Evolutionary conservation across 495 filamentous ascomycete species (phyloP), one percentile per base, ranked within the genome.

Genomic region (Immersiella caudata): DNA sequence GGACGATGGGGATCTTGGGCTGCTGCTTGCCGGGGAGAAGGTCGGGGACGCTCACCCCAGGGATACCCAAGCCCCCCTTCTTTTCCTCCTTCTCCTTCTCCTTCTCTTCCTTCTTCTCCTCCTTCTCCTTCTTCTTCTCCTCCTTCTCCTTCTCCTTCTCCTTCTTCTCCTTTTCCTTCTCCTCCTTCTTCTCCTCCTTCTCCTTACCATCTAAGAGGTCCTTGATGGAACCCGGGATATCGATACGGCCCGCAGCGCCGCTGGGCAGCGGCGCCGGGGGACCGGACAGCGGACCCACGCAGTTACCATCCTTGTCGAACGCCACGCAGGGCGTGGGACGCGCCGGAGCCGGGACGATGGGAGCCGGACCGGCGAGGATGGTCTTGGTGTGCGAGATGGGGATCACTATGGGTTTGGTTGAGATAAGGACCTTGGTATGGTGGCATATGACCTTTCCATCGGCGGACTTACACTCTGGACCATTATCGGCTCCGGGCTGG

Each of bases 371-470:
- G 20, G 52, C 56, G 56, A 35, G 2, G 16, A 51, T 54, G 52
- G 52, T 54, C 54, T 50, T 49, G 29, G 56, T 65, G 61, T 67
- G 64, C 33, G 64, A 35, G 40, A 67, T 67, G 26, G 64, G 64
- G 36, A 55, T 29, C 29, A 67, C 51, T 36, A 62, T 35, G 22
- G 65, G 58, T 49, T 62, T 62, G 46, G 59, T 62, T 16, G 49
- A 55, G 58, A 62, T 29, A 24, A 50, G 24, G 7, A 40, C 20
- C 46, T 22, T 21, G 24, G 18, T 54, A 22, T 61, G 20, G 29
- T 55, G 20, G 52, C 52, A 55, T 6, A 55, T n/a, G 14, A 67
- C 33, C n/a, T 35, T 35, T 18, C 35, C 22, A n/a, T 55, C 12
- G 20, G 24, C 25, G 6, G 52, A 55, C 52, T 55, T 55, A 55